Conservation (phyloP, 2,329 filamentous ascomycete species). For the Aspergillus clavatus region DNA sequence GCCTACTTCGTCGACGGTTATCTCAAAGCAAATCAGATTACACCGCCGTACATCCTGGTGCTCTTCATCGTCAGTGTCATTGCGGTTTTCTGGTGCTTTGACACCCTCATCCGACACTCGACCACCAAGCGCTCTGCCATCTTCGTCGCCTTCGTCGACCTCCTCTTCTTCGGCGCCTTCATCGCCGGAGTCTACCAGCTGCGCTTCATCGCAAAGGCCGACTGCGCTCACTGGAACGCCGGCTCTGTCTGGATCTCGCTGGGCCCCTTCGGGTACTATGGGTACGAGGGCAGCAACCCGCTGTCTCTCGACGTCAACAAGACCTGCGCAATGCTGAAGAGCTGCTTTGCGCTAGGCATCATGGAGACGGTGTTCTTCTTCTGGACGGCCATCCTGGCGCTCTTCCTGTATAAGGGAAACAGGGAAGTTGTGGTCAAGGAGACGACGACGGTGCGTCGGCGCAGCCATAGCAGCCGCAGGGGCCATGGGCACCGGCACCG, state of each 20-base stretch:
- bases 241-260: constrained; percentile 54
- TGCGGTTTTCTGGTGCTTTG: constrained; percentile 56
- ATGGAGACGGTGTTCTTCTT: constrained; percentile 82
- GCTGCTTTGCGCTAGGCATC: constrained; percentile 81
- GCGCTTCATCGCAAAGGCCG: constrained; percentile 52
- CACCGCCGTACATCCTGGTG: constrained; percentile 56
- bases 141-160: constrained; percentile 59
- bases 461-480: constrained; percentile 33
- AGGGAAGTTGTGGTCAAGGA: constrained; percentile 36
- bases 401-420: constrained; percentile 36
- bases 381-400: constrained; percentile 66
- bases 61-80: constrained; percentile 62
- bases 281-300: constrained; percentile 41
- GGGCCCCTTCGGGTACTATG: constrained; percentile 57
- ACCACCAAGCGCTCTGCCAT: constrained; percentile 54
- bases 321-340: constrained; percentile 88
- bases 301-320: constrained; percentile 60
- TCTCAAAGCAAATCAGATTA: constrained; percentile 53
- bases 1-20: constrained; percentile 59
- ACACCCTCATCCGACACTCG: constrained; percentile 56
- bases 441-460: constrained; percentile 29
- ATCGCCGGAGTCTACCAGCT: constrained; percentile 58
- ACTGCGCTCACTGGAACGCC: constrained; percentile 61
- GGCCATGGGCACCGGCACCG: constrained; percentile 30
- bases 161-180: constrained; percentile 60